A percentile compares a stretch with the other conserved stretches of the same genome.
phyloP scores from a whole-genome alignment of 2,329 filamentous ascomycete genomes.

The Botrytis byssoidea region DNA sequence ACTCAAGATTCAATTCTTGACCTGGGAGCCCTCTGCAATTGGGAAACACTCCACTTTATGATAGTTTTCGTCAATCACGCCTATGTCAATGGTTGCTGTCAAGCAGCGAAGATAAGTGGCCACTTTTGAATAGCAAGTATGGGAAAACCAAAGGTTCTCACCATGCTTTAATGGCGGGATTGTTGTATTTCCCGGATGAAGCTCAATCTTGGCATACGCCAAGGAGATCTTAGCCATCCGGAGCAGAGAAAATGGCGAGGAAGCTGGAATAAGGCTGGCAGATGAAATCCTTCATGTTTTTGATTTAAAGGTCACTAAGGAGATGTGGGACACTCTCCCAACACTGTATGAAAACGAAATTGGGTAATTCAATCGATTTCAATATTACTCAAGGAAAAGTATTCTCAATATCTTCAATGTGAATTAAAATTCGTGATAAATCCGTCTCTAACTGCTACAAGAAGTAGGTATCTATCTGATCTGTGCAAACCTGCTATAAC shows the following conservation, averaged over 20 bases:
- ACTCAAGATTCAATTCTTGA: not conserved
- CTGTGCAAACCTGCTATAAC: not conserved
- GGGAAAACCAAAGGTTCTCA: too few species aligned
- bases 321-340: not conserved
- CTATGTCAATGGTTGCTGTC: not conserved
- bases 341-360: not conserved
- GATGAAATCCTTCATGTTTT: fast-evolving
- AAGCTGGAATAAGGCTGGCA: not conserved
- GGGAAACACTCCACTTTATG: not conserved
- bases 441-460: not conserved
- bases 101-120: too few species aligned
- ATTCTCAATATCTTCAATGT: not conserved
- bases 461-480: not conserved
- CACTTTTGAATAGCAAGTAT: too few species aligned
- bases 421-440: not conserved
- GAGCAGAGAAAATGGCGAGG: not conserved
- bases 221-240: not conserved
- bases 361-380: not conserved
- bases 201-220: too few species aligned
- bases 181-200: not conserved
- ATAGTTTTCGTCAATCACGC: not conserved
- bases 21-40: too few species aligned
- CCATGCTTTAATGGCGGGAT: too few species aligned
- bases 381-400: not conserved
- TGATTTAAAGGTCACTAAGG: fast-evolving